Base-by-base conservation (phyloP, 208 protist genomes). In the Trypanosoma caninum region DNA sequence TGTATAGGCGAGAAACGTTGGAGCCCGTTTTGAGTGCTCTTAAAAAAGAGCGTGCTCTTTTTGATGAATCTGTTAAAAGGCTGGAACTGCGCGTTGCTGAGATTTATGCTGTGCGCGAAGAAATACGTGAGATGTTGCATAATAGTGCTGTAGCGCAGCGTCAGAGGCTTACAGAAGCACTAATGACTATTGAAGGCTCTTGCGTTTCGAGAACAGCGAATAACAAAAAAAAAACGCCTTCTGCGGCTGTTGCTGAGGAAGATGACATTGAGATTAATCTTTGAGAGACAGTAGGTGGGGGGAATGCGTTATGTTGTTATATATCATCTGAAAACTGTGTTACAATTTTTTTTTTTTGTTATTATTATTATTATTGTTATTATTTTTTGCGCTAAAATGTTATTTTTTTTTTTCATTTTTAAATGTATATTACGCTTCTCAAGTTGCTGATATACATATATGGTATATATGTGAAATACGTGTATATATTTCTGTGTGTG, bases 1-100 rank as follows among this genome's bases (percentile, higher is more conserved):
- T 95, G 7, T 92, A 90, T 66, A 77, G 89, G 1, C 59, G 60
- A 11, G 84, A 92, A 30, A 82, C 85, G n/a, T 22, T 95, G 11
- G 35, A 53, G 16, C 74, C 85, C 5, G 69, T 95, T 14, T 57
- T 95, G 5, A 52, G 23, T 13, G 83, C 81, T 7, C 69, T 95
- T 4, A 41, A 41, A 23, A 64, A 73, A 11, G 89, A 95, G 63
- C 70, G 89, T 23, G 45, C 42, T 11, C 45, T 68, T 16, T 64
- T 92, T 38, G 75, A 87, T 31, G 38, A 34, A 31, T 68, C 74
- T 18, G 55, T 86, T 38, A 42, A 56, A 25, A 54, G 64, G 31
- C 66, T 95, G n/a, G 85, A 95, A 27, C 35, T 44, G 13, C 73
- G 72, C 42, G 66, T 95, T 9, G 60, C 64, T 0, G 70, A 91